Conservation (phyloP, 2,329 filamentous ascomycete species). For the Nothophoma quercina region DNA sequence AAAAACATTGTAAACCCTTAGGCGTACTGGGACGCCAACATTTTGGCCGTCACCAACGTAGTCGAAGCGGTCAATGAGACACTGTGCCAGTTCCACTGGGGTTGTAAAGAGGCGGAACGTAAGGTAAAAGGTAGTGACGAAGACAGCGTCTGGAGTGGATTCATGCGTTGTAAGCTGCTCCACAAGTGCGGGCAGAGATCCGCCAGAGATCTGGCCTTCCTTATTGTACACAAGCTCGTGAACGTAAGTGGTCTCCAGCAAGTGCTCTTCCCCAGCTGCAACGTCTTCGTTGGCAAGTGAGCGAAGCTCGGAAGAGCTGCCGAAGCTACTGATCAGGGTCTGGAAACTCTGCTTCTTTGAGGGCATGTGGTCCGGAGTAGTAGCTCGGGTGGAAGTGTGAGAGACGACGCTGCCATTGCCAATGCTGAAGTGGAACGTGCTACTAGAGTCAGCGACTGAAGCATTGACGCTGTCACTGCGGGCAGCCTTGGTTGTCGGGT, state of each 20-base stretch:
- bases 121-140: conserved; percentile 93
- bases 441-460: conserved; percentile 79
- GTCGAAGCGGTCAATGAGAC: conserved; percentile 89
- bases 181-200: conserved; percentile 88
- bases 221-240: conserved; percentile 94
- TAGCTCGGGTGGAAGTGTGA: conserved; percentile 84
- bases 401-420: conserved; percentile 84
- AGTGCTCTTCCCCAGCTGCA: conserved; percentile 79
- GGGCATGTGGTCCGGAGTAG: conserved; percentile 75
- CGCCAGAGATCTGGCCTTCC: conserved; percentile 92
- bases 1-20: conserved; percentile 95
- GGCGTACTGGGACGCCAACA: conserved; percentile 79
- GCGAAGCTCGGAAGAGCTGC: conserved; percentile 70
- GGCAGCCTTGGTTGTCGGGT: conserved; percentile 36
- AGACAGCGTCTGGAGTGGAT: conserved; percentile 87
- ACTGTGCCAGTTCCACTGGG: conserved; percentile 77
- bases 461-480: conserved; percentile 71
- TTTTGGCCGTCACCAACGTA: conserved; percentile 82
- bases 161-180: conserved; percentile 93
- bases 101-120: conserved; percentile 94
- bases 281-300: conserved; percentile 74
- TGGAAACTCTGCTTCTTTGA: conserved; percentile 64
- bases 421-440: conserved; percentile 75
- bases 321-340: conserved; percentile 66
- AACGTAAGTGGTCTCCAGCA: conserved; percentile 91